A percentile compares a stretch with the other conserved stretches of the same genome.
Conservation (phyloP, 1,284 basidiomycete species). For the Peniophora sp. region DNA sequence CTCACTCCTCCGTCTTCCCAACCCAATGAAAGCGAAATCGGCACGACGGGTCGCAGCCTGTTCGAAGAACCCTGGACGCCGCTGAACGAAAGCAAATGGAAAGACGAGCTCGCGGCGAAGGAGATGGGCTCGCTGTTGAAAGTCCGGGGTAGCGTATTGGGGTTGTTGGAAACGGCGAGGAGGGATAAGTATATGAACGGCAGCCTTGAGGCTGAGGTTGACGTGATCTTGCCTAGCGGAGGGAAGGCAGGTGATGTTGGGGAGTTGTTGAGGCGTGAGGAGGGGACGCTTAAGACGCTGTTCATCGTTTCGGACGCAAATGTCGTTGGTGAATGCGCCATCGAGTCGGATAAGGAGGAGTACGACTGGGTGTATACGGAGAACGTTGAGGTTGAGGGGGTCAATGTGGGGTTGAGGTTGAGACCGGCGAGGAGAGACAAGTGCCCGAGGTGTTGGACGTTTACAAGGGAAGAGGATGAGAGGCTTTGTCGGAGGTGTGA, state of each 20-base stretch:
- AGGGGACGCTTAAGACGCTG: conserved; percentile 54
- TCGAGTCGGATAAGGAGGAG: conserved; percentile 21
- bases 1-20: too few species aligned
- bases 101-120: conserved; percentile 38
- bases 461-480: conserved; percentile 38
- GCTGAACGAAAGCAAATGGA: conserved; percentile 43
- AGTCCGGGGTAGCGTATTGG: conserved; percentile 49
- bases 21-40: too few species aligned
- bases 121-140: conserved; percentile 56
- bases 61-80: background rate
- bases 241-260: background rate
- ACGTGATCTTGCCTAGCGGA: conserved; percentile 23
- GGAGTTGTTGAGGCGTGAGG: conserved; percentile 26
- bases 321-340: conserved; percentile 33
- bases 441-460: conserved; percentile 79
- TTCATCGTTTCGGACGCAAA: conserved; percentile 72
- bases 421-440: conserved; percentile 48
- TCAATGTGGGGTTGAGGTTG: conserved; percentile 38
- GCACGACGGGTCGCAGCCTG: background rate
- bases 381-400: conserved; percentile 20
- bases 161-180: conserved; percentile 65
- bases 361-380: conserved; percentile 42
- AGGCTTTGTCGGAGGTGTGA: conserved; percentile 56
- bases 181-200: conserved; percentile 44
- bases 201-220: conserved; percentile 43